Conservation (phyloP, 2,329 filamentous ascomycete genomes). For the Stachybotrys echinatus region DNA sequence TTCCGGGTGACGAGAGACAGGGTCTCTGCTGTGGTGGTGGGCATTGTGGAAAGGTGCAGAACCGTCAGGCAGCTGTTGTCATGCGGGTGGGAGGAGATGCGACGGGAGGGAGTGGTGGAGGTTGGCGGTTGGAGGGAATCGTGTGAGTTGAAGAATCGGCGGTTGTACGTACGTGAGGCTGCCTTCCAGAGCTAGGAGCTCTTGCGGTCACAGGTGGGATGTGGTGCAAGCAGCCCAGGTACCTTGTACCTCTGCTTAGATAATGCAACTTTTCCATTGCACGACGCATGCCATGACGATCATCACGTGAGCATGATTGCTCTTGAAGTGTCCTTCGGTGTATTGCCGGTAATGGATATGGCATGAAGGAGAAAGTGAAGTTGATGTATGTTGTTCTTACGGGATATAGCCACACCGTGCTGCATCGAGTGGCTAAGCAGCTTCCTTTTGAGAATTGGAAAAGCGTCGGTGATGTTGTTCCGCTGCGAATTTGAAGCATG, state of each 20-base stretch:
- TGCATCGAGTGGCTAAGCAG: too few species aligned
- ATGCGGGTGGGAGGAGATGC: conserved; percentile 4
- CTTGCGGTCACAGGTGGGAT: background rate
- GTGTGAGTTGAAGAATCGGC: conserved; percentile 12
- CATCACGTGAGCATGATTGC: background rate
- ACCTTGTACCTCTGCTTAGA: background rate
- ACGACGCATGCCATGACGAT: background rate
- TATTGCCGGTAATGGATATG: too few species aligned
- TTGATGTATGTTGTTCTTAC: too few species aligned
- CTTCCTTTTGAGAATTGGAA: too few species aligned
- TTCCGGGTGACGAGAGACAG: conserved; percentile 90
- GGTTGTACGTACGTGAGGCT: conserved; percentile 25
- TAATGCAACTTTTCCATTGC: background rate
- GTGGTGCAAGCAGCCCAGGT: background rate
- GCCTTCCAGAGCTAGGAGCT: conserved; percentile 13
- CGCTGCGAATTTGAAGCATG: too few species aligned
- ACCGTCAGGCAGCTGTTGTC: too few species aligned
- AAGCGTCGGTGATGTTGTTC: too few species aligned
- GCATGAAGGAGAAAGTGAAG: too few species aligned
- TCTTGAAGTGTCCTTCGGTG: too few species aligned
- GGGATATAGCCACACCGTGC: too few species aligned
- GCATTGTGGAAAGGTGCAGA: conserved; percentile 59
- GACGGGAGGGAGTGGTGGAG: too few species aligned
- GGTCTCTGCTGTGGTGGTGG: conserved; percentile 93
- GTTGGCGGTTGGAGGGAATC: conserved; percentile 9